phyloP scores from a whole-genome alignment of 2,329 filamentous ascomycete genomes.

The Penicillium sp. region DNA sequence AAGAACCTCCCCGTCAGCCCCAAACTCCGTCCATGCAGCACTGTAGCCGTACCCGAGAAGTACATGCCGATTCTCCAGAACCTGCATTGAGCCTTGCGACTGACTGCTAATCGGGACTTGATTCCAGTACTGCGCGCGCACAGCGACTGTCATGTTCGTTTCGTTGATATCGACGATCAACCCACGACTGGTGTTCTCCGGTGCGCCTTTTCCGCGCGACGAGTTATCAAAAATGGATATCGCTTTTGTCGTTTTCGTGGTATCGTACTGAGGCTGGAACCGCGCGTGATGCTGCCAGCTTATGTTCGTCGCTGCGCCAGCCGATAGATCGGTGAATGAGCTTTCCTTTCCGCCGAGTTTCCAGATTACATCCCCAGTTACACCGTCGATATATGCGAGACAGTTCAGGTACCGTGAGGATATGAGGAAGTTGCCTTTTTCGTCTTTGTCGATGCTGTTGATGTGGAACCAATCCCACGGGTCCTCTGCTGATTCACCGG shows the following conservation, averaged over 20 bases:
- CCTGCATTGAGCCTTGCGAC: constrained; percentile 47
- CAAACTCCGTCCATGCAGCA: constrained; percentile 55
- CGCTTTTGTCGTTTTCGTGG: constrained; percentile 7
- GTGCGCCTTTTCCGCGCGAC: constrained; percentile 22
- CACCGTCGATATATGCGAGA: constrained; percentile 46
- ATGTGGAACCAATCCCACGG: constrained; percentile 59
- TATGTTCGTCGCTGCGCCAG: constrained; percentile 49
- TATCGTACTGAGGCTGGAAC: constrained; percentile 33
- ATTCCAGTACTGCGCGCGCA: constrained; percentile 43
- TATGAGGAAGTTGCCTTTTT: constrained; percentile 46
- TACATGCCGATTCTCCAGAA: constrained; percentile 46
- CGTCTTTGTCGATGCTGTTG: constrained; percentile 55
- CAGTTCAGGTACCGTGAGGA: constrained; percentile 39
- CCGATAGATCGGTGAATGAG: constrained; percentile 43
- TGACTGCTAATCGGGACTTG: constrained; percentile 39
- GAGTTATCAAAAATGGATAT: constrained; percentile 47
- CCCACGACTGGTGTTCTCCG: constrained; percentile 41
- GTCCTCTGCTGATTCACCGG: constrained; percentile 15
- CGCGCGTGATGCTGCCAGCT: constrained; percentile 56
- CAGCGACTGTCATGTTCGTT: constrained; percentile 44
- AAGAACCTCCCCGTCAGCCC: constrained; percentile 43
- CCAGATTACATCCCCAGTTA: constrained; percentile 52
- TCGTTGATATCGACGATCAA: constrained; percentile 46
- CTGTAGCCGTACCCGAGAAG: constrained; percentile 53
- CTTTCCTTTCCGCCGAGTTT: constrained; percentile 51